These are phyloP conservation scores for Nakazawaea pomicola DNA, from an alignment of 805 yeast species.

Conservation along the genomic window DNA sequence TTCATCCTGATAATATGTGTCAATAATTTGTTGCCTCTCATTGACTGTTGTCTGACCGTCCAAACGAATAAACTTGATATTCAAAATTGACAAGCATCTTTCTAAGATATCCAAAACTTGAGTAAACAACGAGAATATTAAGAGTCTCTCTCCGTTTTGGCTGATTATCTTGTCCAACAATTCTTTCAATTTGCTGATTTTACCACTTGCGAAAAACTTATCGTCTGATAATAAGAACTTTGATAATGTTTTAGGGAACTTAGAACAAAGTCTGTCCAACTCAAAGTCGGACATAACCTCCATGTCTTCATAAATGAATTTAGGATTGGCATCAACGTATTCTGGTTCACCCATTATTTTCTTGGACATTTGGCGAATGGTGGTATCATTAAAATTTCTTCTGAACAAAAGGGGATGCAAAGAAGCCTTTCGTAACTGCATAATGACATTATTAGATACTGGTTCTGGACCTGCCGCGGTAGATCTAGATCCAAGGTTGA, in stretches of 20 bases:
- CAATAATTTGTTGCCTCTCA: conserved; percentile 86
- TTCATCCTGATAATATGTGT: conserved; percentile 77
- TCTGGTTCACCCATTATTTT: conserved; percentile 77
- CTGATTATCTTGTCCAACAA: conserved; percentile 53
- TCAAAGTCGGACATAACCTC: conserved; percentile 91
- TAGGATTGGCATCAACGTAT: conserved; percentile 68
- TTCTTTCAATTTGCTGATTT: conserved; percentile 51
- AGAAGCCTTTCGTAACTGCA: conserved; percentile 89
- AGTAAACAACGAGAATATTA: conserved; percentile 88
- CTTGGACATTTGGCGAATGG: conserved; percentile 61
- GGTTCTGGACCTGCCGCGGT: conserved; percentile 35
- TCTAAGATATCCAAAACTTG: conserved; percentile 89
- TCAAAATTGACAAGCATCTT: conserved; percentile 55
- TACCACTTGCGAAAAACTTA: conserved; percentile 64
- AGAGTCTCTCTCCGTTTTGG: conserved; percentile 58
- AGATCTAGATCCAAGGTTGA: neutral
- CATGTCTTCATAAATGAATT: conserved; percentile 90
- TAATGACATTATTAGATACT: conserved; percentile 64
- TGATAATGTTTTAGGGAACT: conserved; percentile 63
- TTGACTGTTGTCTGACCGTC: conserved; percentile 97
- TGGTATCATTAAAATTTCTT: conserved; percentile 49
- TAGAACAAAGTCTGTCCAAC: conserved; percentile 65
- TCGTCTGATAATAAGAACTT: conserved; percentile 47
- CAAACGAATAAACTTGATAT: conserved; percentile 70
- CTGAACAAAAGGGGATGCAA: conserved; percentile 89